These are phyloP conservation scores for Gracilaria domingensis DNA, from an alignment of 23 red algal species.

Conservation along the genomic window DNA sequence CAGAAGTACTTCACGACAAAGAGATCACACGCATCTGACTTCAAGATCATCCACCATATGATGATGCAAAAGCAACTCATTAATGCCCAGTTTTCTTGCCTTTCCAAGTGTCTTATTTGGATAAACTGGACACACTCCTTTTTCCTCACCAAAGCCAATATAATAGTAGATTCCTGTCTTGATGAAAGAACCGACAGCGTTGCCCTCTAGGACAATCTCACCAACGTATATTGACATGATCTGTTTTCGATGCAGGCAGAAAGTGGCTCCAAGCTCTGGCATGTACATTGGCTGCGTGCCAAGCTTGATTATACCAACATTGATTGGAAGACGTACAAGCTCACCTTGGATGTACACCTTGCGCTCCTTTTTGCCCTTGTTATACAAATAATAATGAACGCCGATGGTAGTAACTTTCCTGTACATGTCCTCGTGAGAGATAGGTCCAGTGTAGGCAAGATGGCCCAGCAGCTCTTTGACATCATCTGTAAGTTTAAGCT, in stretches of 20 bases:
- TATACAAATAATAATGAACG: slow-evolving; percentile 73
- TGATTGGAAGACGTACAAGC: slow-evolving; percentile 47
- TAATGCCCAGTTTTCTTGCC: slow-evolving; percentile 66
- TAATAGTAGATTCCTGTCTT: slow-evolving; percentile 63
- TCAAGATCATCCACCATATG: slow-evolving; percentile 72
- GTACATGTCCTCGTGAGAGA: slow-evolving; percentile 66
- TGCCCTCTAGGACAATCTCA: slow-evolving; percentile 65
- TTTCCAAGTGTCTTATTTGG: slow-evolving; percentile 62
- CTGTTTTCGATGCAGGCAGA: slow-evolving; percentile 43
- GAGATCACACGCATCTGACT: slow-evolving; percentile 34
- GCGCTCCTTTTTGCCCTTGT: slow-evolving; percentile 73
- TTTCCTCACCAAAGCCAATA: slow-evolving; percentile 74
- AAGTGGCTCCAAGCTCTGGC: slow-evolving; percentile 50
- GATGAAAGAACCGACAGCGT: slow-evolving; percentile 66
- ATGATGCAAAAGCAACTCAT: slow-evolving; percentile 69
- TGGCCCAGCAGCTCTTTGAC: slow-evolving; percentile 62
- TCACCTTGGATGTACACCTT: slow-evolving; percentile 69
- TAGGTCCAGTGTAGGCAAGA: slow-evolving; percentile 70
- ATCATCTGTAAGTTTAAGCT: slow-evolving; percentile 74
- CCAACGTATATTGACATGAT: slow-evolving; percentile 71
- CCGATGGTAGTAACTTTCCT: slow-evolving; percentile 74
- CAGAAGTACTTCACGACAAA: neutral
- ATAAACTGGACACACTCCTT: slow-evolving; percentile 58
- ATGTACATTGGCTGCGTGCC: slow-evolving; percentile 67
- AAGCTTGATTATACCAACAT: slow-evolving; percentile 62